A percentile compares a stretch with the other conserved stretches of the same genome.
These are phyloP conservation scores for Monosporozyma yasuniensis DNA, from an alignment of 805 yeast species.

Conservation along the genomic window DNA sequence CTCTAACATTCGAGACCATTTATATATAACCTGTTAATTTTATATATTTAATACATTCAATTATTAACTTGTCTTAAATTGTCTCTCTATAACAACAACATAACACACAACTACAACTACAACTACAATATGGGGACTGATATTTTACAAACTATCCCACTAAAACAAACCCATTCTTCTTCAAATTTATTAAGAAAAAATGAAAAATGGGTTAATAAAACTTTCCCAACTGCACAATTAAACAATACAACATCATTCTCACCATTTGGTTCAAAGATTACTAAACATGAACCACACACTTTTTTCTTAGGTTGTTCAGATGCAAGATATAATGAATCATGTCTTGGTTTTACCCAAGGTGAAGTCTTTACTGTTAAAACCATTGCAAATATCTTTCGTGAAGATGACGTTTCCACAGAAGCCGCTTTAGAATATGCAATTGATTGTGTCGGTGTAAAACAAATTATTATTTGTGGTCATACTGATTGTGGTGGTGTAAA, in stretches of 20 bases:
- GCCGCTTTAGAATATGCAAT: constrained; percentile 84
- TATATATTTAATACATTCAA: too few relatives aligned
- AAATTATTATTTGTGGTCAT: constrained; percentile 85
- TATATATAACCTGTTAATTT: too few relatives aligned
- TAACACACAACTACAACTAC: too few relatives aligned
- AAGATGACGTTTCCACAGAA: constrained; percentile 60
- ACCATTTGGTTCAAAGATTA: constrained; percentile 84
- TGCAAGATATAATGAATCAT: constrained; percentile 76
- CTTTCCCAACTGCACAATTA: constrained; percentile 40
- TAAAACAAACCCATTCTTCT: not conserved
- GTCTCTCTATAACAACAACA: too few relatives aligned
- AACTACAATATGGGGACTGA: constrained; percentile 6
- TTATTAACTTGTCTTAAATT: too few relatives aligned
- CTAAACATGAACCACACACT: constrained; percentile 59
- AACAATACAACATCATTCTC: constrained; percentile 64
- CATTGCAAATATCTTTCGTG: constrained; percentile 68
- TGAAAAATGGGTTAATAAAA: constrained; percentile 39
- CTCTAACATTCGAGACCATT: too few relatives aligned
- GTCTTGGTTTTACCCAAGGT: constrained; percentile 76
- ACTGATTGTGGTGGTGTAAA: constrained; percentile 91
- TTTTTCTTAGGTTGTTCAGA: constrained; percentile 93
- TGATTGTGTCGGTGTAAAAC: constrained; percentile 70
- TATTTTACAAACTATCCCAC: not conserved
- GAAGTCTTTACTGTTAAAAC: constrained; percentile 84
- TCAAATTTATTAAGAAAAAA: constrained; percentile 32